These are phyloP conservation scores for Earliella scabrosa DNA, from an alignment of 1,284 basidiomycete species.

Conservation along the genomic window DNA sequence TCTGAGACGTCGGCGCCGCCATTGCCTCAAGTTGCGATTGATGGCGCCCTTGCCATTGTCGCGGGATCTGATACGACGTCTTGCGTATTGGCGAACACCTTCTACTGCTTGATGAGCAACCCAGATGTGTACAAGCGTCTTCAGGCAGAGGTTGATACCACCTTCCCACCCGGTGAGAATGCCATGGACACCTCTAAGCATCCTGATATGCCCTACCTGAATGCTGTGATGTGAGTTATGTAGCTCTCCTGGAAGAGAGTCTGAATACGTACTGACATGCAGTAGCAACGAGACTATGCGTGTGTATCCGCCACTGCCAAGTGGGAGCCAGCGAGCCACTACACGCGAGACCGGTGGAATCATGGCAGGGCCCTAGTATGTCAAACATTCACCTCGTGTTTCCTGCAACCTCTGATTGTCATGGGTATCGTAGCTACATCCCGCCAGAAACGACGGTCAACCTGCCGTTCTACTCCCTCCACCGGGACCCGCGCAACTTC, in stretches of 20 bases:
- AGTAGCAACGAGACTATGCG: conserved; percentile 62
- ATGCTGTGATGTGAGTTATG: conserved; percentile 34
- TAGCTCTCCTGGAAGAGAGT: too few relatives aligned
- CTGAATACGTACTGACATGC: too few relatives aligned
- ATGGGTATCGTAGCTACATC: conserved; percentile 21
- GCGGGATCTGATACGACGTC: conserved; percentile 37
- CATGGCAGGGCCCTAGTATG: conserved; percentile 28
- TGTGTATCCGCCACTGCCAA: conserved; percentile 55
- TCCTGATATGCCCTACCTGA: conserved; percentile 33
- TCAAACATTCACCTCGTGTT: too few relatives aligned
- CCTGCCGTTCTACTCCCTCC: neutral
- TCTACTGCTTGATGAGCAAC: conserved; percentile 9
- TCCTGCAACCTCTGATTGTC: neutral
- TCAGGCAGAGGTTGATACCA: conserved; percentile 33
- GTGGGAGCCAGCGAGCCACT: conserved; percentile 52
- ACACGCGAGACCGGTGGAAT: conserved; percentile 21
- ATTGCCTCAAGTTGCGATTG: conserved; percentile 1
- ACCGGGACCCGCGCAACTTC: conserved; percentile 30
- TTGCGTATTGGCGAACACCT: too few relatives aligned
- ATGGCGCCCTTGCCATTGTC: conserved; percentile 21
- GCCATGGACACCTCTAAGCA: conserved; percentile 25
- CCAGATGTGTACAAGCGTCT: conserved; percentile 23
- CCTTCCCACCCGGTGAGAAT: conserved; percentile 31
- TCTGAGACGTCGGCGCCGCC: conserved; percentile 5
- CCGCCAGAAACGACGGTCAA: conserved; percentile 8